A percentile compares a stretch with the other conserved stretches of the same genome.
phyloP scores from a whole-genome alignment of 352 stramenopile genomes.

The Peronospora belbahrii region DNA sequence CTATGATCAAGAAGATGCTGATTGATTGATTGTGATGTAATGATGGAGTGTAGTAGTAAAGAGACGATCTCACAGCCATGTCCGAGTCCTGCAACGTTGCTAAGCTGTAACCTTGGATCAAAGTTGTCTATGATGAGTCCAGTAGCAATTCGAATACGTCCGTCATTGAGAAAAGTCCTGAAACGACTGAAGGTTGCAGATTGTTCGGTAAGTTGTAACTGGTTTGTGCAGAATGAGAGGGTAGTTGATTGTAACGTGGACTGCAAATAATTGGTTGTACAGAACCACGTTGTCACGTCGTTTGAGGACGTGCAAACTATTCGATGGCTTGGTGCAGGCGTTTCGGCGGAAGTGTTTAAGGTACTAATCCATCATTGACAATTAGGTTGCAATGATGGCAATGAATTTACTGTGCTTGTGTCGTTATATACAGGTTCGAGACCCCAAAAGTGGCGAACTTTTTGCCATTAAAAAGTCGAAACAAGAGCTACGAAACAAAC shows the following conservation, averaged over 20 bases:
- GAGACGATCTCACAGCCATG: constrained; percentile 24
- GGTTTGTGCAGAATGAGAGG: not conserved
- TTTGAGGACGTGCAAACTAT: constrained; percentile 55
- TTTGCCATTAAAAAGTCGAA: constrained; percentile 84
- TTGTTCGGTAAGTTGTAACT: constrained; percentile 12
- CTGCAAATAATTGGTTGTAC: not conserved
- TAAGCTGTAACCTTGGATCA: constrained; percentile 30
- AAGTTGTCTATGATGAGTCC: constrained; percentile 40
- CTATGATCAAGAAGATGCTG: no score
- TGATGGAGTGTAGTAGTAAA: constrained; percentile 7
- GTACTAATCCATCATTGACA: constrained; percentile 11
- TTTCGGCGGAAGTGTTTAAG: constrained; percentile 70
- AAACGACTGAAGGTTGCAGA: constrained; percentile 19
- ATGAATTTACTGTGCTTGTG: not conserved
- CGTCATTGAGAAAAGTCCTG: constrained; percentile 22
- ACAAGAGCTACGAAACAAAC: constrained; percentile 58
- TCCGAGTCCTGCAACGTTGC: constrained; percentile 32
- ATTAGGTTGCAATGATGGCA: not conserved
- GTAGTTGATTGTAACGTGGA: constrained; percentile 1
- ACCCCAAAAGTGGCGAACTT: constrained; percentile 22
- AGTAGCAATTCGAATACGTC: constrained; percentile 4
- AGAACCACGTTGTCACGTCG: constrained; percentile 24
- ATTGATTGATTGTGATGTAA: not conserved
- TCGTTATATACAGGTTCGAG: constrained; percentile 28
- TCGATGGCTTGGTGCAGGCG: constrained; percentile 52